phyloP scores from a whole-genome alignment of 1,284 basidiomycete genomes.

The Moniliella sp. region DNA sequence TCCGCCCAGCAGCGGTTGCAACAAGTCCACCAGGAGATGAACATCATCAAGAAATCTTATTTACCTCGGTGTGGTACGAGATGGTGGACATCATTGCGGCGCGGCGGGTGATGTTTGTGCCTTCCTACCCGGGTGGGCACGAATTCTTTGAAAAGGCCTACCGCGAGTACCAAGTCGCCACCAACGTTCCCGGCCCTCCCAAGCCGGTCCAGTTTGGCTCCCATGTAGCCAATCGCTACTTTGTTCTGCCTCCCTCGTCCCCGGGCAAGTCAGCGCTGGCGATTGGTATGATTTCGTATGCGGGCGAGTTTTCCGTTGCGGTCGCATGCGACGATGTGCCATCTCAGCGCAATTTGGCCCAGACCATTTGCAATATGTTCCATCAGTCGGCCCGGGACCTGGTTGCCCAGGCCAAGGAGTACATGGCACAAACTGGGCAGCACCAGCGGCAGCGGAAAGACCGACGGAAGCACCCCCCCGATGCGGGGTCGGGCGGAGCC shows the following conservation, averaged over 20 bases:
- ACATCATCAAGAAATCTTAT: conserved; percentile 21
- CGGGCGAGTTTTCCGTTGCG: conserved; percentile 23
- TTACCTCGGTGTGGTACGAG: conserved; percentile 24
- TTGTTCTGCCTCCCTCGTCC: conserved; percentile 26
- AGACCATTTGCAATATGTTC: conserved; percentile 24
- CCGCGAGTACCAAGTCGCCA: conserved; percentile 17
- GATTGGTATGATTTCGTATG: conserved; percentile 32
- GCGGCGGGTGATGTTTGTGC: conserved; percentile 17
- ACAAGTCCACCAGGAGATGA: conserved; percentile 28
- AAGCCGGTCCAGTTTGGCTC: conserved; percentile 25
- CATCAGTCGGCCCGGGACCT: conserved; percentile 18
- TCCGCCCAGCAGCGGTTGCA: conserved; percentile 15
- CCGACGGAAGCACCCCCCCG: no score
- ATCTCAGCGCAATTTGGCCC: conserved; percentile 16
- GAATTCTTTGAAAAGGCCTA: conserved; percentile 26
- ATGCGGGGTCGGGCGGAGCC: no score
- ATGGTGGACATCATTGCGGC: conserved; percentile 9
- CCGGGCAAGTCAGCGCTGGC: conserved; percentile 30
- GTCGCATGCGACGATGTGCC: conserved; percentile 30
- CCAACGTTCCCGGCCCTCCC: conserved; percentile 28
- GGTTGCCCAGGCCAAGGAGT: no score
- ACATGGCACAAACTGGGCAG: no score
- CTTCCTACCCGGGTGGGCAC: conserved; percentile 20
- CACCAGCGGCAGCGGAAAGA: no score
- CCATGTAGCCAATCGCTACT: conserved; percentile 28